Evolutionary conservation across 805 yeast genomes (phyloP), one percentile per base, ranked within the genome.

Genomic region (Monosporozyma siamensis): DNA sequence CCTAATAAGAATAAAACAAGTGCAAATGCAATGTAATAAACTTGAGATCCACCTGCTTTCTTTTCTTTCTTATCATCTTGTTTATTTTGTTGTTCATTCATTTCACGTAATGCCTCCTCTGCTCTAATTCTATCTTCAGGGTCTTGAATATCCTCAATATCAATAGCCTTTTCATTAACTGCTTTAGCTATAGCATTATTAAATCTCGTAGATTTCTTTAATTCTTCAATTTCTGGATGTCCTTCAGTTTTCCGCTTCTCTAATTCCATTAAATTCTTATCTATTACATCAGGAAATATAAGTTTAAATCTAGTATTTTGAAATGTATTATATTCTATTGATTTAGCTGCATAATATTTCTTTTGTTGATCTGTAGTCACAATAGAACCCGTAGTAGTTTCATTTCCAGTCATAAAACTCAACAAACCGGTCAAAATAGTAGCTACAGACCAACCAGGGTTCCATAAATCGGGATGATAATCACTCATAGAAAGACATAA

Each of bases 381-480:
- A 10, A 88, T 77, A 7, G 90, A 78, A 0, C 97, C 97, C 0
- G 95, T 81, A 2, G 96, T 85, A 21, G 74, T 66, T 51, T 89
- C 97, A 45, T 76, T 75, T 8, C 92, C 81, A 1, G 95, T 86
- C 97, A 89, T 89, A 56, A 89, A 89, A 58, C 95, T 85, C 50
- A 89, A 67, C 29, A 89, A 67, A 0, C 97, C 97, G 9, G 80
- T 84, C 52, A 89, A 69, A 17, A 89, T 89, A 0, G 97, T 88
- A 26, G 86, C 70, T 21, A 89, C 96, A 36, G 88, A 78, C 97
- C 97, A 89, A 6, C 95, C 87, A 1, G 97, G 97, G 61, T 89
- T 88, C 97, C 97, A 89, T 1, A 82, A 68, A 60, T 88, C 92
- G 3, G 95, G 96, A 54, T 89, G 97, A 61, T 78, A 89, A 64